Base-by-base conservation (phyloP, 148 eudicot species). In the Gaultheria prostrata region DNA sequence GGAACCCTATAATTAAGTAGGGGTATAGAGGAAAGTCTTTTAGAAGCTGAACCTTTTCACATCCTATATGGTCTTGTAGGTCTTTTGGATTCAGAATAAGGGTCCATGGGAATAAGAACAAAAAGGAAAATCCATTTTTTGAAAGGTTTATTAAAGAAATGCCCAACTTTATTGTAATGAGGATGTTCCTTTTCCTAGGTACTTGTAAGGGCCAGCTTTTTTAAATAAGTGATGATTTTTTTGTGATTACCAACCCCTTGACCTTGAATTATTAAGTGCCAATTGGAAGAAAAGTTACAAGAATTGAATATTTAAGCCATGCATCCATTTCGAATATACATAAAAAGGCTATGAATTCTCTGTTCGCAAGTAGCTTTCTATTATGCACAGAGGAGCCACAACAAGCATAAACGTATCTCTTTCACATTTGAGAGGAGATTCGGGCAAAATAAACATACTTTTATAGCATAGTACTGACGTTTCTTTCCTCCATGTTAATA, bases 121-220 rank as follows among this genome's bases (percentile, higher is more conserved):
- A 72, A 82, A 67, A 82, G 30, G 17, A 18, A 28, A 48, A 30
- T 50, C 78, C 67, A 72, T 7, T 12, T 75, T 26, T 43, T 18
- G 35, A n/a, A 49, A 71, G n/a, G n/a, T 71, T 70, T 8, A 26
- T 82, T 81, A 17, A 82, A 11, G 9, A 18, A n/a, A 30, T 26
- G 32, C 20, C 45, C 45, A 82, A 71, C 78, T 82, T 82, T 82
- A n/a, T 82, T 53, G 51, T 51, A 30, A 71, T 46, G 43, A 17
- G 69, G 33, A 43, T 79, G 6, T 63, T 73, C 71, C 79, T 56
- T 82, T 82, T 71, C 51, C 35, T 72, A 39, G 77, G 78, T 70
- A 82, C 83, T 82, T 82, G 79, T 53, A 30, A 73, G 13, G 69
- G 8, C 84, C 15, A 54, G 77, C 79, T 74, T 74, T 82, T 82